Evolutionary conservation across 495 filamentous ascomycete species (phyloP), one percentile per base, ranked within the genome.

Genomic region (Friedmanniomyces endolithicus): DNA sequence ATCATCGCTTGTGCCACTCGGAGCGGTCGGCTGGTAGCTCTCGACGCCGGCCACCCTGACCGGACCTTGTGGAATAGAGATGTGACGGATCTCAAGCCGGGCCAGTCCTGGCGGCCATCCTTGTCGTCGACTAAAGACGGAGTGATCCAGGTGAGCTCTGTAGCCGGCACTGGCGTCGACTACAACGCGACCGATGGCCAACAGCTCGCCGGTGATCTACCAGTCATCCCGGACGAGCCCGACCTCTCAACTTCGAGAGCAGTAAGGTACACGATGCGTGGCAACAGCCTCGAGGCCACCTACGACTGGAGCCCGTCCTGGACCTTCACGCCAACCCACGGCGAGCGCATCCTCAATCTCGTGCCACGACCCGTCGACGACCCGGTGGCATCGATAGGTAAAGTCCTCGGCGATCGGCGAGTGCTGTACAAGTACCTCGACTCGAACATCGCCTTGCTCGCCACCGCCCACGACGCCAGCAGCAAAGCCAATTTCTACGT

Each of bases 401-500:
- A 87, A 55, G 92, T 95, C 19, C 79, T 97, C 31, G 89, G 88
- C 48, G 83, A 97, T 63, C 83, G 92, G 19, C 84, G 82, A 0
- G 92, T 99, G 39, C 76, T 94, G 56, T 99, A 97, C 78, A 99
- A 99, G 72, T 96, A 96, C 67, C 72, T 99, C 23, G 92, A 89
- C 70, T 83, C 86, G 0, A 96, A 97, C 68, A 74, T 90, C 6
- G 72, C 89, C 7, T 78, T 95, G 0, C 74, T 95, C 49, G 86
- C 87, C 0, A 78, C 88, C 8, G 72, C 82, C 17, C 71, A 83
- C 51, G 75, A 81, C 33, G 68, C 70, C 22, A 67, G 74, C 1
- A 73, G 68, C 6, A 73, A 70, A 0, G 82, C 84, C 8, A 79
- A 79, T 0, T 76, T 95, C 58, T 88, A 94, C 61, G 75, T 97